These are phyloP conservation scores for Linaria vulgaris DNA, from an alignment of 257 asterid species.

Conservation along the genomic window DNA sequence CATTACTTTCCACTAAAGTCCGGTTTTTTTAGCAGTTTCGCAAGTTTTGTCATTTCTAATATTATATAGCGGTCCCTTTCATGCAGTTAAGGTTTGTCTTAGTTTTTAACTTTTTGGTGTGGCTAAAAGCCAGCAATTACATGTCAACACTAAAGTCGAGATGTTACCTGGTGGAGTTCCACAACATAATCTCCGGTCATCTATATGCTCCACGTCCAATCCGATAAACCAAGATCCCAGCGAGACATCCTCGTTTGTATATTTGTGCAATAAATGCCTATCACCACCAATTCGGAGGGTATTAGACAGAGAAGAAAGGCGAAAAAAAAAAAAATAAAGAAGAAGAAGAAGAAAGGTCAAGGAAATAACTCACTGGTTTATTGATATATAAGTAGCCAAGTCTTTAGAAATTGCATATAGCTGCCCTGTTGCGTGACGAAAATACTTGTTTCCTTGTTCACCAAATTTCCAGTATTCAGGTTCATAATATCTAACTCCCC, in stretches of 20 bases:
- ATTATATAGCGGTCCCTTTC: too few species aligned
- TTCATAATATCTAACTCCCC: constrained; percentile 91
- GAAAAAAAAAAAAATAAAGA: neutral
- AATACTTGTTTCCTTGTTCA: constrained; percentile 85
- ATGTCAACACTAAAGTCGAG: neutral
- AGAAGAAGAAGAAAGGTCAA: constrained; percentile 3
- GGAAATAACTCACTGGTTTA: constrained; percentile 60
- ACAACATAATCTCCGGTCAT: constrained; percentile 85
- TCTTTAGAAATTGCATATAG: constrained; percentile 87
- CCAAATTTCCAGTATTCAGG: constrained; percentile 98
- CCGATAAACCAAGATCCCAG: constrained; percentile 93
- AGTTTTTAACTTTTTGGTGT: too few species aligned
- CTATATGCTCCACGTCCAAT: constrained; percentile 90
- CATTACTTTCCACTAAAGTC: neutral
- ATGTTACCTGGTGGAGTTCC: constrained; percentile 93
- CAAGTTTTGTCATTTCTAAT: too few species aligned
- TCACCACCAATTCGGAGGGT: constrained; percentile 12
- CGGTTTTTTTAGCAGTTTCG: too few species aligned
- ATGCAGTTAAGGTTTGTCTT: too few species aligned
- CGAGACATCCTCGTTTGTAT: constrained; percentile 86
- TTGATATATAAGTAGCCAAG: constrained; percentile 75
- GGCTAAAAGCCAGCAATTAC: too few species aligned
- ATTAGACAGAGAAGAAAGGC: too few species aligned
- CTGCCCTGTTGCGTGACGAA: constrained; percentile 95
- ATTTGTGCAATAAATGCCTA: constrained; percentile 82